These are phyloP conservation scores for Kodamaea plutei DNA, from an alignment of 1,139 yeast genomes.

Conservation along the genomic window DNA sequence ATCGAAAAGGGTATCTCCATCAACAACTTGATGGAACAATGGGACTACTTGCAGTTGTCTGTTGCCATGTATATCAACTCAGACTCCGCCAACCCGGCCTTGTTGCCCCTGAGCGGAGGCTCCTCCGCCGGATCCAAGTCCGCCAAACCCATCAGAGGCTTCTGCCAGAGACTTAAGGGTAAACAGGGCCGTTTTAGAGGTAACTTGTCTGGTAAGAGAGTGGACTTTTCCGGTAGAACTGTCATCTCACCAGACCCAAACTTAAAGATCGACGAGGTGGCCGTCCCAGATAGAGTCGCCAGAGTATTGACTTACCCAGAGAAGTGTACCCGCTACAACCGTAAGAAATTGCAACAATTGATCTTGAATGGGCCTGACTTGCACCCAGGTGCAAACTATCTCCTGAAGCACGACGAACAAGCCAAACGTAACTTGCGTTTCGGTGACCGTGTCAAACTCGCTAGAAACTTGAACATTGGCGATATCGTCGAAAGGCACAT, in stretches of 20 bases:
- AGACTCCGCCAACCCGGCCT: constrained; percentile 84
- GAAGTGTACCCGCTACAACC: constrained; percentile 84
- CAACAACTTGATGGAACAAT: constrained; percentile 92
- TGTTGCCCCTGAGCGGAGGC: constrained; percentile 58
- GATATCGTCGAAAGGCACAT: constrained; percentile 97
- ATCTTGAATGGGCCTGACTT: constrained; percentile 80
- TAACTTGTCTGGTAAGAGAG: constrained; percentile 95
- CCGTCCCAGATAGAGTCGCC: constrained; percentile 96
- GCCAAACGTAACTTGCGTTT: constrained; percentile 85
- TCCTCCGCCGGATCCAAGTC: constrained; percentile 54
- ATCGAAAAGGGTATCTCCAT: constrained; percentile 92
- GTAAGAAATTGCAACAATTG: constrained; percentile 66
- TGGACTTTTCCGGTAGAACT: constrained; percentile 96
- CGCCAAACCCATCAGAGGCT: constrained; percentile 87
- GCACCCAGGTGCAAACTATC: constrained; percentile 96
- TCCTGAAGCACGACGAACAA: constrained; percentile 76
- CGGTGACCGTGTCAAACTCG: constrained; percentile 79
- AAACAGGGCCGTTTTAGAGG: constrained; percentile 99
- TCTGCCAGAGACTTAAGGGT: constrained; percentile 96
- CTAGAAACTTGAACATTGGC: constrained; percentile 74
- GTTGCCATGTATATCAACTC: constrained; percentile 98
- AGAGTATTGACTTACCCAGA: constrained; percentile 95
- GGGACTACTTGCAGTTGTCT: constrained; percentile 95
- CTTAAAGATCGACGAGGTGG: constrained; percentile 90
- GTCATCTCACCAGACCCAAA: constrained; percentile 99